Evolutionary conservation across 208 protist species (phyloP).

Genomic region (Porcisia hertigi): DNA sequence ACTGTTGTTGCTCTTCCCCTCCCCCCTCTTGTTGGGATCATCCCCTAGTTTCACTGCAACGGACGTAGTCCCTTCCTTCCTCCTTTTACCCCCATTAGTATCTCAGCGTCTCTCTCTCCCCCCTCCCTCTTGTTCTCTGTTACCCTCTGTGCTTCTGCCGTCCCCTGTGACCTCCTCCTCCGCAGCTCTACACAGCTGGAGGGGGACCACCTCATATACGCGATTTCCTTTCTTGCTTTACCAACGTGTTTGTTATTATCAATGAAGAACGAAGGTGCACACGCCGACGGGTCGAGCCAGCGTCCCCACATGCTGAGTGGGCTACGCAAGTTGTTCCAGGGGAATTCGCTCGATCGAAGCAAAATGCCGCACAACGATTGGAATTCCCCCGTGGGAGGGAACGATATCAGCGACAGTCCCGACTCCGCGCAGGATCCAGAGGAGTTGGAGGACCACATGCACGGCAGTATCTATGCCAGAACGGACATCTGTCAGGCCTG

Average conservation of each 20-base stretch:
- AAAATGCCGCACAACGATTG: slow-evolving; percentile 7
- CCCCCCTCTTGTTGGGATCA: background rate
- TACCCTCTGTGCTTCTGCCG: background rate
- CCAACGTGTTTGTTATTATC: background rate
- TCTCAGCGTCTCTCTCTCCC: background rate
- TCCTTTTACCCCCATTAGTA: background rate
- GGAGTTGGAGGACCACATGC: slow-evolving; percentile 55
- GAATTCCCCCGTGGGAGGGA: background rate
- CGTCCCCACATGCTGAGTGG: slow-evolving; percentile 4
- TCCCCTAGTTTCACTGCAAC: background rate
- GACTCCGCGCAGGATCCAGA: slow-evolving; percentile 7
- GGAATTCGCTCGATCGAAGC: slow-evolving; percentile 7
- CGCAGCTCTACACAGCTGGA: background rate
- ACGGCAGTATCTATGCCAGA: slow-evolving; percentile 30
- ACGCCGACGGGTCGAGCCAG: background rate
- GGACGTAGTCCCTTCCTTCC: background rate
- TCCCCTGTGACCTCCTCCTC: background rate
- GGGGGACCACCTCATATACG: background rate
- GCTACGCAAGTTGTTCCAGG: slow-evolving; percentile 25
- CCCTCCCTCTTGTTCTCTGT: slow-evolving; percentile 1
- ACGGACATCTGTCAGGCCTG: slow-evolving; percentile 47
- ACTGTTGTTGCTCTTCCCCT: background rate
- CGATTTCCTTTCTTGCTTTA: background rate
- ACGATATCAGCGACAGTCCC: background rate
- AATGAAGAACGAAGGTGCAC: background rate